phyloP scores from a whole-genome alignment of 2,329 filamentous ascomycete genomes.

The Clarireedia sp. region DNA sequence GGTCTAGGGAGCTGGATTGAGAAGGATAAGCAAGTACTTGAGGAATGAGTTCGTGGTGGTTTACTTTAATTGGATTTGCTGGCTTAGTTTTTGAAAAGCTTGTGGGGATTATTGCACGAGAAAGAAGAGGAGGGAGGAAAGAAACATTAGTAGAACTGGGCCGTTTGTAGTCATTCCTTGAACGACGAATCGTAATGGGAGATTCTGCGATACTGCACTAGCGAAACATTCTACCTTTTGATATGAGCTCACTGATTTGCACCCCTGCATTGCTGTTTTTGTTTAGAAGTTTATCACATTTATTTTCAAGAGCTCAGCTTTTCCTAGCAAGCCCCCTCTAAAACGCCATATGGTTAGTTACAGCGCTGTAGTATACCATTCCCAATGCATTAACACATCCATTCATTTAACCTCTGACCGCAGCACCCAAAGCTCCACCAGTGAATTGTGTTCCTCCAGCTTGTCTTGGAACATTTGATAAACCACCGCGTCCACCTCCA shows the following conservation, averaged over 20 bases:
- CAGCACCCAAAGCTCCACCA: slow-evolving; percentile 67
- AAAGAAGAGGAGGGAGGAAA: too few species aligned
- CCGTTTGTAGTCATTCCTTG: too few species aligned
- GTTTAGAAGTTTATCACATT: not conserved
- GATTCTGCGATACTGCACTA: too few species aligned
- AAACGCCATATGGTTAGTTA: slow-evolving; percentile 27
- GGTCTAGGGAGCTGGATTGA: not conserved
- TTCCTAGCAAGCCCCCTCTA: slow-evolving; percentile 25
- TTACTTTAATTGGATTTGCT: too few species aligned
- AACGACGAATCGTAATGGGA: too few species aligned
- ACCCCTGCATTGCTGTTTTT: not conserved
- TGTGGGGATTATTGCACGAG: too few species aligned
- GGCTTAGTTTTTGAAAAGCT: too few species aligned
- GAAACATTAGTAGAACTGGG: too few species aligned
- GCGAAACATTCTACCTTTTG: too few species aligned
- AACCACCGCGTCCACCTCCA: slow-evolving; percentile 48
- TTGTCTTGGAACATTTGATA: slow-evolving; percentile 55
- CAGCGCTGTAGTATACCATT: slow-evolving; percentile 23
- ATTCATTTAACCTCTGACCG: slow-evolving; percentile 47
- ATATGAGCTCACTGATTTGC: too few species aligned
- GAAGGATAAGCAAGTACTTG: not conserved
- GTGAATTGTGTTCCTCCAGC: slow-evolving; percentile 73
- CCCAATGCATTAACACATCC: slow-evolving; percentile 28
- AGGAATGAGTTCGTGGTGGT: not conserved
- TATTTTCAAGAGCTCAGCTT: slow-evolving; percentile 16